These are phyloP conservation scores for Globisporangium viniferum DNA, from an alignment of 352 stramenopile species.

Conservation along the genomic window DNA sequence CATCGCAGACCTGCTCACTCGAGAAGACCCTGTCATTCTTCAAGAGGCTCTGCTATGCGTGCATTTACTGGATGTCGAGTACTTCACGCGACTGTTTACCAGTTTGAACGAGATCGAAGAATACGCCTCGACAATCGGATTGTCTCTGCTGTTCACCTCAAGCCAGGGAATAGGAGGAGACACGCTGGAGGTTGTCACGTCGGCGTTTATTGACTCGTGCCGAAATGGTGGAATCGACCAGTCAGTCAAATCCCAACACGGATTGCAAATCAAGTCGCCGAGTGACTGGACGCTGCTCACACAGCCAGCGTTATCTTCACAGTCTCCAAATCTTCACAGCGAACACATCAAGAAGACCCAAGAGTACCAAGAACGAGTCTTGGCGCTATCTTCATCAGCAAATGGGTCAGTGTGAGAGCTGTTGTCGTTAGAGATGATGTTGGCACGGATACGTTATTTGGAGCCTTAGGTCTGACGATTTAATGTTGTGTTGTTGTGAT, in stretches of 20 bases:
- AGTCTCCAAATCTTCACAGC: not conserved
- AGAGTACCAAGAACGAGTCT: constrained; percentile 24
- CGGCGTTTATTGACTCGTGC: constrained; percentile 31
- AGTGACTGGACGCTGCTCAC: not conserved
- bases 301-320: not conserved
- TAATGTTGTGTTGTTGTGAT: not conserved
- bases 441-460: not conserved
- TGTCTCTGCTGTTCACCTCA: constrained; percentile 24
- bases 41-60: constrained; percentile 10
- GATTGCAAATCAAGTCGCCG: not conserved
- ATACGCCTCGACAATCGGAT: not conserved
- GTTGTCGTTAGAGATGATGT: not conserved
- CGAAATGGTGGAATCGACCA: constrained; percentile 5
- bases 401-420: constrained; percentile 22
- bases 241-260: not conserved
- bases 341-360: constrained; percentile 6
- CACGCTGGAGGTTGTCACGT: constrained; percentile 19
- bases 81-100: constrained; percentile 7
- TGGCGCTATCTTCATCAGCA: constrained; percentile 33
- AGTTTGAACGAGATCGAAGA: not conserved
- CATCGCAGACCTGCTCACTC: constrained; percentile 18
- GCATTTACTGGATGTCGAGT: constrained; percentile 7
- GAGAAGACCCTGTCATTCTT: not conserved
- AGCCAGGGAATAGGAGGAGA: not conserved
- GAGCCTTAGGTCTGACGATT: not conserved